Evolutionary conservation across 2,329 filamentous ascomycete species (phyloP), one percentile per base, ranked within the genome.

Genomic region (Emericellopsis atlantica): DNA sequence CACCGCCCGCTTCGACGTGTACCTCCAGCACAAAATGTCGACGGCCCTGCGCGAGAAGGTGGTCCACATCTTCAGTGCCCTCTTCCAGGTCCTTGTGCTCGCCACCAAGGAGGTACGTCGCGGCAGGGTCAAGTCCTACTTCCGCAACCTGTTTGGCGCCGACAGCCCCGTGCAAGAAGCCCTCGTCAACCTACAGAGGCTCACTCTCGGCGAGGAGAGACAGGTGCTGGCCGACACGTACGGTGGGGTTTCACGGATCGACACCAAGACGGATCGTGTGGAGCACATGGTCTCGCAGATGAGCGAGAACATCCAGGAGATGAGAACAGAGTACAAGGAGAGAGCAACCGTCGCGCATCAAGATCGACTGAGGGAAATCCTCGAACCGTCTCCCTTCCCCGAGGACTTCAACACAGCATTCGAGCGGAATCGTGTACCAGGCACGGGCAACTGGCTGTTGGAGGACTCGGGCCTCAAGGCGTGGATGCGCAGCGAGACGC

Each of bases 401-500:
- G 56, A 64, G 15, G 67, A 70, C 42, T 59, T 55, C 21, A 68
- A 59, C 43, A 54, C 56, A 4, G 54, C 57, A 18, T 65, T 69
- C 36, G 59, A 56, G 18, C 63, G 61, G 41, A 57, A 56, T 2
- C 54, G 60, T 5, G 57, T 67, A 0, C 51, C 54, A 2, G 60
- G 58, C 0, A 71, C 67, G 0, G 67, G 68, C 21, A 60, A 69
- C 32, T 71, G 67, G 67, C 52, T 71, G 8, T 50, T 62, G 3
- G 41, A 54, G 1, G 66, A 70, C 42, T 50, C 56, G 1, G 50
- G 57, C 0, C 52, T 69, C 16, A 52, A 56, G 8, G 46, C 52
- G 0, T 71, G 67, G 66, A 29, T 66, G 0, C 43, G 50, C 4
- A 54, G 53, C 7, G 54, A 65, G 4, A 59, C 53, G 2, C 61